Conservation (phyloP, 140 eudicot species). For the Cichorium intybus region DNA sequence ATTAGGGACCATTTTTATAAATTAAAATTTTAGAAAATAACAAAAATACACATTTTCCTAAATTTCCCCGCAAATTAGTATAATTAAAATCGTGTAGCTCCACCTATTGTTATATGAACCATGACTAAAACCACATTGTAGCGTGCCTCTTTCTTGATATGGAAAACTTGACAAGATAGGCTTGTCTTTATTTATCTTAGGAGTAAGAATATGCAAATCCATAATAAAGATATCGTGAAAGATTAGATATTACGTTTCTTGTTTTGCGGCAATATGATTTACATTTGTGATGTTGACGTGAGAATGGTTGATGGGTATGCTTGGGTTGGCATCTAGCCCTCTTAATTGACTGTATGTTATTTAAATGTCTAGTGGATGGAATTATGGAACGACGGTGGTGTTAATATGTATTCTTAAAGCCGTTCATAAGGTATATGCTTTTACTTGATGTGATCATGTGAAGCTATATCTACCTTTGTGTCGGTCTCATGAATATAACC, state of each 20-base stretch:
- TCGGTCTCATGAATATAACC: neutral
- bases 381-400: neutral
- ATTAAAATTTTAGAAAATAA: too few relatives aligned
- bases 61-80: too few relatives aligned
- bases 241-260: too few relatives aligned
- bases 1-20: too few relatives aligned
- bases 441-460: neutral
- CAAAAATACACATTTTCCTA: too few relatives aligned
- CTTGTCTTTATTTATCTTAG: too few relatives aligned
- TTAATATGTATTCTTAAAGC: neutral
- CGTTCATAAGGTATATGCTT: neutral
- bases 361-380: neutral
- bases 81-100: neutral
- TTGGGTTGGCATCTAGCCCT: neutral
- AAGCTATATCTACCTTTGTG: too few relatives aligned
- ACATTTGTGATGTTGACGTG: too few relatives aligned
- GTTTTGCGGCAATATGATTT: too few relatives aligned
- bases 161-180: neutral
- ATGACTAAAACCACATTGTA: neutral
- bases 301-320: too few relatives aligned
- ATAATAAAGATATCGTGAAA: neutral
- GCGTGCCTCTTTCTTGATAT: neutral
- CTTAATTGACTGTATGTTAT: too few relatives aligned
- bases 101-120: neutral
- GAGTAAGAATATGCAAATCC: neutral